A percentile compares a stretch with the other conserved stretches of the same genome.
These are phyloP conservation scores for Annulohypoxylon stygium DNA, from an alignment of 495 filamentous ascomycete genomes.

Conservation along the genomic window DNA sequence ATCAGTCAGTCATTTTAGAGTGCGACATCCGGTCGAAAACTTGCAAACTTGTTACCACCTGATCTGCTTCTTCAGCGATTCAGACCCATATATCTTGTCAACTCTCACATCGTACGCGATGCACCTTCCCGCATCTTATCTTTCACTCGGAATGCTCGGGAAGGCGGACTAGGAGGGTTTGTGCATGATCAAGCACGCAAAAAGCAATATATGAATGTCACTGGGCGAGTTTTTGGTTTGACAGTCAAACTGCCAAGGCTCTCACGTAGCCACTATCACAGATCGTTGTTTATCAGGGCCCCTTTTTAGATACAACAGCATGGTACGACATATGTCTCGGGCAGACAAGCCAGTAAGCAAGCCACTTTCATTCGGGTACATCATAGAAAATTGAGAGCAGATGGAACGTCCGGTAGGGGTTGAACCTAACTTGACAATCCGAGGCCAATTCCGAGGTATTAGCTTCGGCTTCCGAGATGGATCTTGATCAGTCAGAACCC, in stretches of 20 bases:
- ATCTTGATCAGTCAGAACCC: neutral
- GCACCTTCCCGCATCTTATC: neutral
- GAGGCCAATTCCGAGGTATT: neutral
- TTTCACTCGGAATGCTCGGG: neutral
- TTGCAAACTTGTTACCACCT: neutral
- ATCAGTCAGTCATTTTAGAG: conserved; percentile 8
- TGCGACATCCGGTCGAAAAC: conserved; percentile 27
- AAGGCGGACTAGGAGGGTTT: neutral
- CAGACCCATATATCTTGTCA: conserved; percentile 8
- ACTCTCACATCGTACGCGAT: neutral
- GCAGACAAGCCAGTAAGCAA: neutral
- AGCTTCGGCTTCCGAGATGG: neutral
- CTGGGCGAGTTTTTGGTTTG: neutral
- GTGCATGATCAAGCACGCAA: neutral
- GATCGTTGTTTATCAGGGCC: neutral
- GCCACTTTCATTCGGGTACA: neutral
- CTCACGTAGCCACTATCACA: neutral
- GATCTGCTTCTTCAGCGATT: neutral
- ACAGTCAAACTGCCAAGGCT: neutral
- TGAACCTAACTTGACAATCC: neutral
- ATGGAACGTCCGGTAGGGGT: no score
- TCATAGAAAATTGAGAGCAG: neutral
- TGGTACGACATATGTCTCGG: neutral
- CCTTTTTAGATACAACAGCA: neutral
- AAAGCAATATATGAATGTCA: neutral